Conservation (phyloP, 371 early-diverging fungal genomes). For the Mucor racemosus region DNA sequence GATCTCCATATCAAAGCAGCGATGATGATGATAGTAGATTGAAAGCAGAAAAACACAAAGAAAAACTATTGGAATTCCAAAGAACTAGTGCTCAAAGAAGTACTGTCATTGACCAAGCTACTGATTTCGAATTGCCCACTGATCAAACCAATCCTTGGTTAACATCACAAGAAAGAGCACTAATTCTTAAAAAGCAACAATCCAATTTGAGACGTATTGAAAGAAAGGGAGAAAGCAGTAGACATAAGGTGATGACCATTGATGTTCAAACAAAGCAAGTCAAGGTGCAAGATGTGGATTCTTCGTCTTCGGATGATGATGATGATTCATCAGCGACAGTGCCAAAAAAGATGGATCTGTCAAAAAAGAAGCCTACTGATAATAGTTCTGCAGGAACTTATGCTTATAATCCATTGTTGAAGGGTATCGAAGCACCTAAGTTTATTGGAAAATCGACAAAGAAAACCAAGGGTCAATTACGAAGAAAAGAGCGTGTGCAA, state of each 20-base stretch:
- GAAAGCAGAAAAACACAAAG: slow-evolving; percentile 75
- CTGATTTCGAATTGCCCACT: slow-evolving; percentile 75
- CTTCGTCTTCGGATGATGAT: slow-evolving; percentile 25
- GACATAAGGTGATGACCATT: slow-evolving; percentile 71
- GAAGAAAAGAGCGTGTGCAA: slow-evolving; percentile 37
- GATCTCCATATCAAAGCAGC: background rate
- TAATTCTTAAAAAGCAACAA: slow-evolving; percentile 53
- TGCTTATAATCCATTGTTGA: slow-evolving; percentile 49
- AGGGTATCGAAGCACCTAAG: slow-evolving; percentile 37
- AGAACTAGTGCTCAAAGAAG: slow-evolving; percentile 80
- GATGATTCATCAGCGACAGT: no score
- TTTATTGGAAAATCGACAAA: slow-evolving; percentile 36
- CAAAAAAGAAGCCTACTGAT: background rate
- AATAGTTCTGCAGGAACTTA: slow-evolving; percentile 38
- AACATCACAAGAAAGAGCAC: slow-evolving; percentile 75
- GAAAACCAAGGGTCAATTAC: slow-evolving; percentile 22
- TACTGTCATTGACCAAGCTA: slow-evolving; percentile 77
- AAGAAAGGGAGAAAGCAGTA: slow-evolving; percentile 46
- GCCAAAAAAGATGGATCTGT: slow-evolving; percentile 14
- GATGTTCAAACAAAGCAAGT: slow-evolving; percentile 66
- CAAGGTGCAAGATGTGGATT: slow-evolving; percentile 40
- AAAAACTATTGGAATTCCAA: slow-evolving; percentile 80
- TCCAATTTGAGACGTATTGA: slow-evolving; percentile 54
- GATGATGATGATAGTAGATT: slow-evolving; percentile 56
- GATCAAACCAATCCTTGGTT: slow-evolving; percentile 77